A percentile compares a stretch with the other conserved stretches of the same genome.
phyloP scores from a whole-genome alignment of 1,284 basidiomycete species.

The Paramarasmius palmivorus region DNA sequence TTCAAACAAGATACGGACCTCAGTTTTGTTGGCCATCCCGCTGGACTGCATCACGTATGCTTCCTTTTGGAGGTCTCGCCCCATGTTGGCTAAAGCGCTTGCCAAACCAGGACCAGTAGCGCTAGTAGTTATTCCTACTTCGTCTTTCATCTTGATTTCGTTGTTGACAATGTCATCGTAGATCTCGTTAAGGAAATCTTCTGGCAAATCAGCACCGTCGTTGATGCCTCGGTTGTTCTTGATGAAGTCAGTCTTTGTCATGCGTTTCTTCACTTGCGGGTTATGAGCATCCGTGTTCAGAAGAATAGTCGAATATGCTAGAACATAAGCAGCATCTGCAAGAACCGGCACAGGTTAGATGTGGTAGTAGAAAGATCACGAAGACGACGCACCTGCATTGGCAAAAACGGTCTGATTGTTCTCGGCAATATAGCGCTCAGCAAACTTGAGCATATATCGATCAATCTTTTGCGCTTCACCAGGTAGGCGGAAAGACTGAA shows the following conservation, averaged over 20 bases:
- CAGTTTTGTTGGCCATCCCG: conserved; percentile 94
- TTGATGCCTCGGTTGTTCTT: conserved; percentile 96
- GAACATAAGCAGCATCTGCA: conserved; percentile 87
- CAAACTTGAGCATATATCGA: conserved; percentile 98
- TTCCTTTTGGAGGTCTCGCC: conserved; percentile 91
- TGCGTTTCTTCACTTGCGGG: conserved; percentile 89
- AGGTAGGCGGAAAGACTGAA: conserved; percentile 93
- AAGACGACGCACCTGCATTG: conserved; percentile 62
- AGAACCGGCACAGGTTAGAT: background rate
- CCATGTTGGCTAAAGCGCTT: conserved; percentile 82
- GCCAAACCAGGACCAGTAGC: conserved; percentile 73
- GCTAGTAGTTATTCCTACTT: conserved; percentile 55
- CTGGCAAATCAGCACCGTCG: conserved; percentile 84
- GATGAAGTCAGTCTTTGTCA: conserved; percentile 89
- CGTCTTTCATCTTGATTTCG: conserved; percentile 98
- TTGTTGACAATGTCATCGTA: conserved; percentile 90
- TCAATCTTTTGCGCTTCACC: conserved; percentile 98
- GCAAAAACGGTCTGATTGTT: conserved; percentile 84
- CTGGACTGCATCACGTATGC: conserved; percentile 92
- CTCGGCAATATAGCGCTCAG: conserved; percentile 89
- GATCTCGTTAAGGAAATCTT: conserved; percentile 76
- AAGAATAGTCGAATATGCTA: conserved; percentile 92
- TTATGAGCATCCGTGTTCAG: conserved; percentile 96
- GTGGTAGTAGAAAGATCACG: conserved; percentile 13
- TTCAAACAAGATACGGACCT: conserved; percentile 48